Conservation (phyloP, 306 rosid genomes). For the Spatholobus suberectus region DNA sequence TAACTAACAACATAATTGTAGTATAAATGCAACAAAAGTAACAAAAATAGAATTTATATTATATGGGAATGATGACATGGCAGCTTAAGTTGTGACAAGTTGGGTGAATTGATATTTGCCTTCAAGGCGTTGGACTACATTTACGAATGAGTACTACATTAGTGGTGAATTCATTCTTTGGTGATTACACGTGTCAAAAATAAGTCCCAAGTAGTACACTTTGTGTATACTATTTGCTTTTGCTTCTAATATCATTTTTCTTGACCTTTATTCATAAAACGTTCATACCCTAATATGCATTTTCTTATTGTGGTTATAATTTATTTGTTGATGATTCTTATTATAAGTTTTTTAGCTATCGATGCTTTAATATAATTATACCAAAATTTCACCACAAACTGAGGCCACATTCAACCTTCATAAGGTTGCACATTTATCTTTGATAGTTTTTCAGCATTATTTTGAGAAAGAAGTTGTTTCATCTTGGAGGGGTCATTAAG, state of each 20-base stretch:
- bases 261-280: background rate
- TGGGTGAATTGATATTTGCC: no score
- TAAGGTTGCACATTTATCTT: constrained; percentile 97
- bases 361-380: constrained; percentile 92
- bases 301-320: background rate
- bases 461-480: constrained; percentile 91
- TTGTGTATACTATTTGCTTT: background rate
- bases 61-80: no score
- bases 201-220: background rate
- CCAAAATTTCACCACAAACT: constrained; percentile 90
- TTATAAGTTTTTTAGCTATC: constrained; percentile 70
- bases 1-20: no score
- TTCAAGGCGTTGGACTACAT: no score
- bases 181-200: no score
- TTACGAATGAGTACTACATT: no score
- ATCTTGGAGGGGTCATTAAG: constrained; percentile 90
- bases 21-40: no score
- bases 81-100: no score
- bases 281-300: background rate
- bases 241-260: background rate
- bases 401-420: constrained; percentile 96
- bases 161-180: no score
- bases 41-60: no score
- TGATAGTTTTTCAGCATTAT: constrained; percentile 89
- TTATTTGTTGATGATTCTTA: background rate